Evolutionary conservation across 768 basidiomycete species (phyloP).

Genomic region (Russula virescens): DNA sequence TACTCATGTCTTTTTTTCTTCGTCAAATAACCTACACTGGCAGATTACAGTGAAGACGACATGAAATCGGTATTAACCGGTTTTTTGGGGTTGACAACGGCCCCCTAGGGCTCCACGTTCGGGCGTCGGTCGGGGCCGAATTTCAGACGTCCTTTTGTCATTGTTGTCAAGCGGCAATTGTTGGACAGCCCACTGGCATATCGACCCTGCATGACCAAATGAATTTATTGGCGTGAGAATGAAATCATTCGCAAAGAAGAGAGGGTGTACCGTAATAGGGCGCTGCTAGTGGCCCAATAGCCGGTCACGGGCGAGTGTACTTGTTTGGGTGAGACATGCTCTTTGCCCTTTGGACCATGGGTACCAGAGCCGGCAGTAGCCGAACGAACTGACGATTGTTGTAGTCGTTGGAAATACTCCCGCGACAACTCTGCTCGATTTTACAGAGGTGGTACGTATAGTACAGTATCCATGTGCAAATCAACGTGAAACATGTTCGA

Average conservation of each 20-base stretch:
- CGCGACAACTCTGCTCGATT: background rate
- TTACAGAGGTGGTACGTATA: constrained; percentile 3
- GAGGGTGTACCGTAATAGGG: too few relatives aligned
- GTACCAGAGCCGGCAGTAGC: background rate
- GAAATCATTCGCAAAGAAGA: background rate
- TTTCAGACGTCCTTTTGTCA: background rate
- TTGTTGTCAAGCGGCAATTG: too few relatives aligned
- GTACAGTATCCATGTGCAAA: constrained; percentile 8
- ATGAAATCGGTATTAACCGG: background rate
- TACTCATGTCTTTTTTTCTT: background rate
- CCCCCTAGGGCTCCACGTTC: background rate
- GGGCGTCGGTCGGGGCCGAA: background rate
- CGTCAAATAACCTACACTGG: background rate
- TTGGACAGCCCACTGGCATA: too few relatives aligned
- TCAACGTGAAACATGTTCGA: constrained; percentile 6
- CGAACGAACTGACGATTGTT: background rate
- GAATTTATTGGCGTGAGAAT: background rate
- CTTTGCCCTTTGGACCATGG: too few relatives aligned
- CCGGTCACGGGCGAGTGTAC: too few relatives aligned
- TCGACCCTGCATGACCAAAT: too few relatives aligned
- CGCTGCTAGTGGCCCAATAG: too few relatives aligned
- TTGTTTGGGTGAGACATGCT: too few relatives aligned
- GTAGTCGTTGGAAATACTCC: too few relatives aligned
- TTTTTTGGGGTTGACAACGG: background rate
- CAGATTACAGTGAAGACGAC: background rate